Evolutionary conservation across 2,329 filamentous ascomycete species (phyloP).

Genomic region (Penicillium sp.): DNA sequence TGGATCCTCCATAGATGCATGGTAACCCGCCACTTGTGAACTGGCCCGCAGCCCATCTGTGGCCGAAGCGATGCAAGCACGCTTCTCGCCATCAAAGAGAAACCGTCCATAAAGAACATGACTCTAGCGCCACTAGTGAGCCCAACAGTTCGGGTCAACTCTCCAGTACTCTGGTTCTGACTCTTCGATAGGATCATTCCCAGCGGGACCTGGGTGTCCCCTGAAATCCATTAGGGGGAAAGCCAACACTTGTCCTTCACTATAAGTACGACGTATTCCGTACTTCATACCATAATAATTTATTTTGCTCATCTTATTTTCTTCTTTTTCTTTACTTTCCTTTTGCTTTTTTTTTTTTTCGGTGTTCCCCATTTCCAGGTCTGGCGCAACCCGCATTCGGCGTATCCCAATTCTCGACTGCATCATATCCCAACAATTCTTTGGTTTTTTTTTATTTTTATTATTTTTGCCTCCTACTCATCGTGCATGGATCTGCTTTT

Average conservation of each 20-base stretch:
- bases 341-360: constrained; percentile 7
- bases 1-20: constrained; percentile 30
- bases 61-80: constrained; percentile 21
- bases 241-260: not conserved
- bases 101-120: constrained; percentile 5
- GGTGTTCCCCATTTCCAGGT: constrained; percentile 13
- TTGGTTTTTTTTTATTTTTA: not conserved
- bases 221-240: constrained; percentile 7
- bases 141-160: constrained; percentile 3
- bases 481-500: not conserved
- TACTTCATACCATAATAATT: constrained; percentile 6
- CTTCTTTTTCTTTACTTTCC: constrained; percentile 6
- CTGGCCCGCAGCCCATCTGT: constrained; percentile 23
- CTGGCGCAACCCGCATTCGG: constrained; percentile 25
- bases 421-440: constrained; percentile 18
- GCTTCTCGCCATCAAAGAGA: constrained; percentile 11
- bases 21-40: constrained; percentile 33
- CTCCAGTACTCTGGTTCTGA: constrained; percentile 4
- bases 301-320: constrained; percentile 1
- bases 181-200: not conserved
- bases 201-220: constrained; percentile 7
- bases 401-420: constrained; percentile 20
- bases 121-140: not conserved
- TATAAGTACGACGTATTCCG: constrained; percentile 5
- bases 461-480: not conserved